Evolutionary conservation across 345 rosid species (phyloP).

Genomic region (Mangifera indica): DNA sequence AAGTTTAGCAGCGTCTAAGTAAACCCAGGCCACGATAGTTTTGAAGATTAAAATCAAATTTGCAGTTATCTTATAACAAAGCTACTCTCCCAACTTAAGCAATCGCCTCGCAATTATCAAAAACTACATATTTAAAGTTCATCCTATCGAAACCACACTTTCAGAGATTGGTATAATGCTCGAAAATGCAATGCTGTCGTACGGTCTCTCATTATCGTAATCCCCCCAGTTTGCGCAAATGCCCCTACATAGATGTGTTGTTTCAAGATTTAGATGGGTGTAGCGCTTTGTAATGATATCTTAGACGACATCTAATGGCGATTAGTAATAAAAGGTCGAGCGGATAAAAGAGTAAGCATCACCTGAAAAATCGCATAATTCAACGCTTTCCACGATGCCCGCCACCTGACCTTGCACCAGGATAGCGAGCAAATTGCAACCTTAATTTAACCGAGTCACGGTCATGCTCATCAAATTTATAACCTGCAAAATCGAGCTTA

Average conservation of each 20-base stretch:
- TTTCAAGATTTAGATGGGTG: constrained; percentile 38
- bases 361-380: constrained; percentile 40
- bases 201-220: constrained; percentile 35
- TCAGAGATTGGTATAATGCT: constrained; percentile 28
- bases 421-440: constrained; percentile 77
- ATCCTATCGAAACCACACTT: constrained; percentile 25
- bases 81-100: constrained; percentile 20
- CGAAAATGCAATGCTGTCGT: constrained; percentile 32
- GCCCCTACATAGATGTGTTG: constrained; percentile 48
- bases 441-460: constrained; percentile 57
- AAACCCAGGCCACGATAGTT: constrained; percentile 14
- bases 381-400: constrained; percentile 68
- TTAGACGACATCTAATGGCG: constrained; percentile 27
- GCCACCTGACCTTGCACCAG: constrained; percentile 76
- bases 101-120: constrained; percentile 12
- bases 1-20: constrained; percentile 3
- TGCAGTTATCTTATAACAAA: constrained; percentile 22
- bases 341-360: constrained; percentile 29
- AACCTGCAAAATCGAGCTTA: constrained; percentile 72
- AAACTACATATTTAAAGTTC: constrained; percentile 25
- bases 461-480: constrained; percentile 64
- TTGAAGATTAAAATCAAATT: constrained; percentile 25
- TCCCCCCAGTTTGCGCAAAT: constrained; percentile 30
- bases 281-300: constrained; percentile 32
- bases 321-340: constrained; percentile 34